These are phyloP conservation scores for Cladobotryum mycophilum DNA, from an alignment of 2,329 filamentous ascomycete genomes.

Conservation along the genomic window DNA sequence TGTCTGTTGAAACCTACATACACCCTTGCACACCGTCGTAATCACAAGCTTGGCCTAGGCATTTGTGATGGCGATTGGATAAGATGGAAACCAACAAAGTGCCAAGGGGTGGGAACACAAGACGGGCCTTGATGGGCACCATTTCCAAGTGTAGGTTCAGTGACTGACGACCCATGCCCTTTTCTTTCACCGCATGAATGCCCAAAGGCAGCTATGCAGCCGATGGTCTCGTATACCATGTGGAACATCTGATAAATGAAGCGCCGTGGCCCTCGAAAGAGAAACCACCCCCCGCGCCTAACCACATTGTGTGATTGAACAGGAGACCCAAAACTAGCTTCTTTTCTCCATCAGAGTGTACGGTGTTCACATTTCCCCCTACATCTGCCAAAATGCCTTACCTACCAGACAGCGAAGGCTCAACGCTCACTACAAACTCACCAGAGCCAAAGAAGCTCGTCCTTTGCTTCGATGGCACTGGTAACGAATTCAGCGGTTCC, in stretches of 20 bases:
- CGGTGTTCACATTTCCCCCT: background rate
- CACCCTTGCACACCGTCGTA: background rate
- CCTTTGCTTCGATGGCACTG: constrained; percentile 44
- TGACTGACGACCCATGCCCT: too few relatives aligned
- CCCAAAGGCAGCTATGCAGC: background rate
- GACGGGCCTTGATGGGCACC: too few relatives aligned
- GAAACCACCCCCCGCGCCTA: background rate
- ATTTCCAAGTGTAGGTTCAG: too few relatives aligned
- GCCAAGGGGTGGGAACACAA: background rate
- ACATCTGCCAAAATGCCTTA: background rate
- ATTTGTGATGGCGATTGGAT: background rate
- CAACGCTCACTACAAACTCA: background rate
- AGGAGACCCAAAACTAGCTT: background rate
- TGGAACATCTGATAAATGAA: background rate
- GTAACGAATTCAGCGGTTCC: constrained; percentile 39
- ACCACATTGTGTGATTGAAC: background rate
- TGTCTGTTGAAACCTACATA: too few relatives aligned
- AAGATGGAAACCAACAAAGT: background rate
- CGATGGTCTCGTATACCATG: background rate
- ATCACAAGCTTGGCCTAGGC: background rate
- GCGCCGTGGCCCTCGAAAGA: background rate
- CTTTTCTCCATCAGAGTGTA: background rate
- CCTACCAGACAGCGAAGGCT: background rate
- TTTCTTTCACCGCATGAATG: background rate
- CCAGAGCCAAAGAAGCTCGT: constrained; percentile 34